Conservation (phyloP, 2,329 filamentous ascomycete species). For the Magnaporthiopsis rhizophila region DNA sequence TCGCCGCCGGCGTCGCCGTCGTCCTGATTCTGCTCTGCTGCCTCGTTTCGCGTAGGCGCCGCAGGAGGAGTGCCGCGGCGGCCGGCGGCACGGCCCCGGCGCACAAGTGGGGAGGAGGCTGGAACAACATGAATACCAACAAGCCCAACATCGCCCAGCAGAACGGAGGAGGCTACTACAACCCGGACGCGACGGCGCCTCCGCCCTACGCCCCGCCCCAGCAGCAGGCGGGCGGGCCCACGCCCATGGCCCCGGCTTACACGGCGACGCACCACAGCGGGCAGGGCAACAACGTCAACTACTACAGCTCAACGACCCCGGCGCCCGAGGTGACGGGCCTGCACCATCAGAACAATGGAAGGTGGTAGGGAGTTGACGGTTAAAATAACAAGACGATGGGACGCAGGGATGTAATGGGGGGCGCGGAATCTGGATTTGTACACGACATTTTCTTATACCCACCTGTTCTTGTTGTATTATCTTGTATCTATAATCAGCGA, state of each 20-base stretch:
- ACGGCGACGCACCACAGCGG: conserved; percentile 3
- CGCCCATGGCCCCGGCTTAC: neutral
- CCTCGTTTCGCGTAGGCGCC: neutral
- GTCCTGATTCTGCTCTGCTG: neutral
- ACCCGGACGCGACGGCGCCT: neutral
- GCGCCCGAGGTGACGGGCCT: conserved; percentile 2
- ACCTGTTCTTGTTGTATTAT: neutral
- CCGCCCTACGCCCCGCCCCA: conserved; percentile 3
- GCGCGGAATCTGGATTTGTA: neutral
- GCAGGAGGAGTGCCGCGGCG: neutral
- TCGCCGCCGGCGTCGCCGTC: neutral
- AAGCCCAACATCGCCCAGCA: conserved; percentile 2
- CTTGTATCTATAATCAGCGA: neutral
- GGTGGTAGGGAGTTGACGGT: neutral
- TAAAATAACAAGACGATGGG: too few species aligned
- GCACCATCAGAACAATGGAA: neutral
- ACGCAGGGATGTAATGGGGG: neutral
- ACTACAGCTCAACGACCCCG: neutral
- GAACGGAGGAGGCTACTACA: neutral
- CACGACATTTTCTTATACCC: neutral
- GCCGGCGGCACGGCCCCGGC: conserved; percentile 1
- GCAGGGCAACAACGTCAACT: conserved; percentile 1
- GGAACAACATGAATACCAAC: neutral
- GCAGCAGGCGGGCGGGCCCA: neutral
- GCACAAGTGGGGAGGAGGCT: conserved; percentile 5